Evolutionary conservation across 345 rosid genomes (phyloP).

Genomic region (Euclidium syriacum): DNA sequence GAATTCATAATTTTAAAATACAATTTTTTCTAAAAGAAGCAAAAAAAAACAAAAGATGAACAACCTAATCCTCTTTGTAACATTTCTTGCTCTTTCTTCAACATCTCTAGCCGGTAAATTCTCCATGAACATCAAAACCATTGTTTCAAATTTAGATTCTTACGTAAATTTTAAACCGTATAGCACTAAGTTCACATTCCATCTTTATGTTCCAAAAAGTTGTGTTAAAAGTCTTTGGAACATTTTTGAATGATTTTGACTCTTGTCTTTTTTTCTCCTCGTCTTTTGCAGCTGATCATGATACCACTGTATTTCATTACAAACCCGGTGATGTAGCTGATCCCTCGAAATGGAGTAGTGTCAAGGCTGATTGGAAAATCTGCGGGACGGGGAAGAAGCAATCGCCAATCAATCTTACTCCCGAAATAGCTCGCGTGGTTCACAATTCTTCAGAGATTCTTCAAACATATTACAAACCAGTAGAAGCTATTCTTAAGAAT

Average conservation of each 20-base stretch:
- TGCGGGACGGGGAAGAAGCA: slow-evolving; percentile 25
- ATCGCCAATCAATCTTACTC: slow-evolving; percentile 26
- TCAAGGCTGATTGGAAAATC: slow-evolving; percentile 11
- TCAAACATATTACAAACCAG: slow-evolving; percentile 44
- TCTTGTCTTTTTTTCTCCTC: background rate
- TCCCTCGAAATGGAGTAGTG: slow-evolving; percentile 20
- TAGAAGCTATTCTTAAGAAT: slow-evolving; percentile 44
- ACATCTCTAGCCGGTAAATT: slow-evolving; percentile 21
- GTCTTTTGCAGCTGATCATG: slow-evolving; percentile 1
- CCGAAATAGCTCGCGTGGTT: slow-evolving; percentile 10
- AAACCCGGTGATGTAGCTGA: slow-evolving; percentile 5
- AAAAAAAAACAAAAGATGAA: slow-evolving; percentile 17
- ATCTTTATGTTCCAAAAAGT: background rate
- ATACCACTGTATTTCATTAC: slow-evolving; percentile 23
- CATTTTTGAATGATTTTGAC: background rate
- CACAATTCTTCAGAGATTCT: slow-evolving; percentile 20
- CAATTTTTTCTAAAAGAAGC: background rate
- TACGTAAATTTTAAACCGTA: background rate
- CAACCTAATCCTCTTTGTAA: background rate
- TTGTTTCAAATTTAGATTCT: background rate
- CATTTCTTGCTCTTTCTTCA: slow-evolving; percentile 25
- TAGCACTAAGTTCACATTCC: background rate
- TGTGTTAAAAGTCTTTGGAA: background rate
- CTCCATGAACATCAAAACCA: background rate
- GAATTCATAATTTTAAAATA: background rate